phyloP scores from a whole-genome alignment of 2,329 filamentous ascomycete species.

The Cladosporium sp. region DNA sequence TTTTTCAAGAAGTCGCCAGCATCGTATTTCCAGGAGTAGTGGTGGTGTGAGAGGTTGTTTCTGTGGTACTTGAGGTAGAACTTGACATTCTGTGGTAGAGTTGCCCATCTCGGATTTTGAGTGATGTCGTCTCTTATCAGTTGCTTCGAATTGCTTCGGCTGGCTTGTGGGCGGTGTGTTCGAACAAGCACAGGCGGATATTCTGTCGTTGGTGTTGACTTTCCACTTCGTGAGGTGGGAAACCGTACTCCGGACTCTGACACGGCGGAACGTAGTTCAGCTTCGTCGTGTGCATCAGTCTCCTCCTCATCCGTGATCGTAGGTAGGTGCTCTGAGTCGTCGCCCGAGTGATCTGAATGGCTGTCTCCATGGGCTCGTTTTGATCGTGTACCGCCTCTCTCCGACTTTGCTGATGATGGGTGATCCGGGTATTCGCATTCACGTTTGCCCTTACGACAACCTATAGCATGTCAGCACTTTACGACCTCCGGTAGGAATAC shows the following conservation, averaged over 20 bases:
- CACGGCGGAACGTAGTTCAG: conserved; percentile 29
- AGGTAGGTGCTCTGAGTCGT: conserved; percentile 49
- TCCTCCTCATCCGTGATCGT: conserved; percentile 51
- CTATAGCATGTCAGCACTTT: conserved; percentile 44
- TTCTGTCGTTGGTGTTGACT: conserved; percentile 56
- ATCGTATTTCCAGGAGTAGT: conserved; percentile 78
- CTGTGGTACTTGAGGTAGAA: conserved; percentile 78
- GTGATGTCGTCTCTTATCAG: conserved; percentile 29
- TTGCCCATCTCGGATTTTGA: conserved; percentile 33
- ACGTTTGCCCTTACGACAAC: conserved; percentile 87
- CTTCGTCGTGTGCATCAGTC: conserved; percentile 41
- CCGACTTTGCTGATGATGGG: conserved; percentile 53
- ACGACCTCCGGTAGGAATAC: background rate
- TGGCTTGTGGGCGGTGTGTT: conserved; percentile 25
- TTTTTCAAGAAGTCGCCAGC: conserved; percentile 71
- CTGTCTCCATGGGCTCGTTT: conserved; percentile 49
- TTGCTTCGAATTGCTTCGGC: conserved; percentile 28
- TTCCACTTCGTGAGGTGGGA: conserved; percentile 42
- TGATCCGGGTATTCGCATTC: conserved; percentile 88
- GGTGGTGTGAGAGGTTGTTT: conserved; percentile 75
- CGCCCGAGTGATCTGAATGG: conserved; percentile 55
- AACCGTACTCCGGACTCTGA: conserved; percentile 25
- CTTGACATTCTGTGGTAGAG: conserved; percentile 63
- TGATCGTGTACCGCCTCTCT: conserved; percentile 48
- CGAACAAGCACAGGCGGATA: conserved; percentile 43